A percentile compares a stretch with the other conserved stretches of the same genome.
phyloP scores from a whole-genome alignment of 2,329 filamentous ascomycete species.

The Xylaria sp. region DNA sequence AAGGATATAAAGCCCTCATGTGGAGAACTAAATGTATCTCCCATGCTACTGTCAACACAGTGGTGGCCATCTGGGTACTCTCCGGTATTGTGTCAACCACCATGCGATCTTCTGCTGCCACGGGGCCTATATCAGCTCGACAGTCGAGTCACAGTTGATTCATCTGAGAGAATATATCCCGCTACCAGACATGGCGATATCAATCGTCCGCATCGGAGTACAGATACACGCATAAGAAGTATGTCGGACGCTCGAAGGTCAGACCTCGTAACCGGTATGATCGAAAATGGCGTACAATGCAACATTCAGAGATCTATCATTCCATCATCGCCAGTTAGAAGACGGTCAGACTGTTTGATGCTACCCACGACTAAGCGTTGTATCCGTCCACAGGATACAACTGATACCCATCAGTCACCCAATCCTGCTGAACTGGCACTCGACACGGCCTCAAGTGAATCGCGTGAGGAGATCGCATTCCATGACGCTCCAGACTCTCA shows the following conservation, averaged over 20 bases:
- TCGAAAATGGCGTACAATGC: slow-evolving; percentile 30
- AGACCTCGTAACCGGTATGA: slow-evolving; percentile 28
- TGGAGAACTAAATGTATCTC: neutral
- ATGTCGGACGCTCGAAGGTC: slow-evolving; percentile 21
- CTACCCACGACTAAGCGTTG: slow-evolving; percentile 1
- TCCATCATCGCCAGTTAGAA: slow-evolving; percentile 15
- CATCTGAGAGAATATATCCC: neutral
- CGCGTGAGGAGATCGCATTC: slow-evolving; percentile 19
- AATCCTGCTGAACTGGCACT: slow-evolving; percentile 22
- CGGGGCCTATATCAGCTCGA: slow-evolving; percentile 5
- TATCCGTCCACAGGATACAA: slow-evolving; percentile 12
- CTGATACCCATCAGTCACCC: slow-evolving; percentile 12
- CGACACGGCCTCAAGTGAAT: slow-evolving; percentile 19
- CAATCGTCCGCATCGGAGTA: slow-evolving; percentile 11
- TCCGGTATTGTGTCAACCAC: slow-evolving; percentile 6
- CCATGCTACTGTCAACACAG: slow-evolving; percentile 2
- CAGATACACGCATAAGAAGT: slow-evolving; percentile 17
- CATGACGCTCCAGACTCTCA: slow-evolving; percentile 20
- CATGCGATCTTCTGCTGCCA: slow-evolving; percentile 6
- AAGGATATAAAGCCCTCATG: neutral
- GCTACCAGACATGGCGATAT: slow-evolving; percentile 1
- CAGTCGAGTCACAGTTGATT: neutral
- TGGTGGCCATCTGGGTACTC: slow-evolving; percentile 10
- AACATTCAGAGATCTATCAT: slow-evolving; percentile 25
- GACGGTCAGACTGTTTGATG: slow-evolving; percentile 2